phyloP scores from a whole-genome alignment of 2,329 filamentous ascomycete genomes.

The Exophiala aquamarina region DNA sequence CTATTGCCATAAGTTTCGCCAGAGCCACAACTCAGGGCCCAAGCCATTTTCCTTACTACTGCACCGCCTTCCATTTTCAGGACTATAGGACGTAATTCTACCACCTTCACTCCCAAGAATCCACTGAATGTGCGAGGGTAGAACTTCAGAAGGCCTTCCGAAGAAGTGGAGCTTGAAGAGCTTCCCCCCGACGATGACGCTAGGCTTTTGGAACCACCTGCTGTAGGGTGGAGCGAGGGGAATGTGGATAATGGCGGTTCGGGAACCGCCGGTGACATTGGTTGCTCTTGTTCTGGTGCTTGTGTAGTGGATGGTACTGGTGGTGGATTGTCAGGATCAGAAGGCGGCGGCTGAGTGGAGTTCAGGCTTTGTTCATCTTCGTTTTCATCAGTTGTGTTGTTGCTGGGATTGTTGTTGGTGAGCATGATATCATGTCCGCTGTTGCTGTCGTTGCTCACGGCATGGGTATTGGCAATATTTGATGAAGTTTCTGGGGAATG shows the following conservation, averaged over 20 bases:
- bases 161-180: not conserved
- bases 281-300: not conserved
- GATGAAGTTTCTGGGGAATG: too few species aligned
- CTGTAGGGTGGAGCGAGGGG: not conserved
- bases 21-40: slow-evolving; percentile 2
- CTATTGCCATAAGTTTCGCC: not conserved
- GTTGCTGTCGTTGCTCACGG: too few species aligned
- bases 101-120: slow-evolving; percentile 12
- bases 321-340: not conserved
- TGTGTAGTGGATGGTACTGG: not conserved
- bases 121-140: slow-evolving; percentile 11
- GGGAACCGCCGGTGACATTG: not conserved
- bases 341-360: too few species aligned
- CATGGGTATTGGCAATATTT: too few species aligned
- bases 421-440: too few species aligned
- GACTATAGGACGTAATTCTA: slow-evolving; percentile 21
- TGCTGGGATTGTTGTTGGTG: too few species aligned
- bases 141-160: slow-evolving; percentile 4
- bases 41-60: slow-evolving; percentile 22
- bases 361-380: too few species aligned
- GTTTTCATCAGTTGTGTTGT: too few species aligned
- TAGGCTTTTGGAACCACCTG: not conserved
- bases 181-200: not conserved
- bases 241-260: not conserved
- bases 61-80: slow-evolving; percentile 21